These are phyloP conservation scores for Alternaria sp. DNA, from an alignment of 2,329 filamentous ascomycete genomes.

Conservation along the genomic window DNA sequence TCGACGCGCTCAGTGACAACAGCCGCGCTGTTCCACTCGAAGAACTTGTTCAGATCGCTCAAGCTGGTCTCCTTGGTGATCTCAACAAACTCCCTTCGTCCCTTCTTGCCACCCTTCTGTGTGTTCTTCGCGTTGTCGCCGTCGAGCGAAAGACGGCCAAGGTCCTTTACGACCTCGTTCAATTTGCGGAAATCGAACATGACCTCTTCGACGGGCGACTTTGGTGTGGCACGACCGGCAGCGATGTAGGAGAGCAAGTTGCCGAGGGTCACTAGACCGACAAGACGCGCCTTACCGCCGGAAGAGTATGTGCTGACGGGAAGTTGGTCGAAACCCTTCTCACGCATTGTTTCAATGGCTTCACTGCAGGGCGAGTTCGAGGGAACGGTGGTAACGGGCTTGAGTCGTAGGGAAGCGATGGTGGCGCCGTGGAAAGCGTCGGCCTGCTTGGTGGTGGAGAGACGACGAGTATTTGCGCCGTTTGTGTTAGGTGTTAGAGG, in stretches of 20 bases:
- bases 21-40: constrained; percentile 97
- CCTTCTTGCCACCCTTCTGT: constrained; percentile 29
- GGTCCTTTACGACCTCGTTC: constrained; percentile 87
- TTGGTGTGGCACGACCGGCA: constrained; percentile 75
- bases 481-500: constrained; percentile 40
- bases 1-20: constrained; percentile 81
- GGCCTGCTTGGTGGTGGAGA: constrained; percentile 50
- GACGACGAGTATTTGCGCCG: constrained; percentile 41
- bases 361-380: constrained; percentile 76
- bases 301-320: constrained; percentile 72
- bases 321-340: constrained; percentile 97
- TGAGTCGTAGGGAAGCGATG: constrained; percentile 82
- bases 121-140: constrained; percentile 17
- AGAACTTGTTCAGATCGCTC: constrained; percentile 84
- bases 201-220: constrained; percentile 79
- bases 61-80: constrained; percentile 92
- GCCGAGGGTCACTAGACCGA: constrained; percentile 91
- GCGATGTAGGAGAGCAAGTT: constrained; percentile 93
- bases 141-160: constrained; percentile 49
- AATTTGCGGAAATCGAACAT: constrained; percentile 97
- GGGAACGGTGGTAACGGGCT: constrained; percentile 87
- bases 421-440: constrained; percentile 81
- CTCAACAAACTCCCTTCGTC: constrained; percentile 77
- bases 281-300: constrained; percentile 72
- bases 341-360: constrained; percentile 96